Evolutionary conservation across 106 monocot species (phyloP), one percentile per base, ranked within the genome.

Genomic region (Dactylorhiza incarnata): DNA sequence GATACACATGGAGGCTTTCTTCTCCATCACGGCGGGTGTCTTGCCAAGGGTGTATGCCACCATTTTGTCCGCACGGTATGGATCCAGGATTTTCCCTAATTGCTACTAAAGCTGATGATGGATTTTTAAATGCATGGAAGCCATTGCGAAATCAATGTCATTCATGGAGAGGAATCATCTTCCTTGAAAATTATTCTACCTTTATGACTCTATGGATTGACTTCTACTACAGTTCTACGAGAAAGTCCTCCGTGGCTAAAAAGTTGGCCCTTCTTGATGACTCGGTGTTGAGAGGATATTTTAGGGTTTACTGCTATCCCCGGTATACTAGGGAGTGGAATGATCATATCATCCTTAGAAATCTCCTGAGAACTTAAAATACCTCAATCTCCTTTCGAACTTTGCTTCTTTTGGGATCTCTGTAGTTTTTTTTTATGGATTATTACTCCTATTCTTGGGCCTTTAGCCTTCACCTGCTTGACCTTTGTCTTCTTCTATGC

Each of bases 11-110:
- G 85, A 7, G 67, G 63, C 1, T 50, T 55, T 12, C 59, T 71
- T 73, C 10, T 84, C 12, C 79, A 68, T n/a, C 81, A 81, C 9
- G 77, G 77, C 46, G 76, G 81, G n/a, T 74, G 44, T 76, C 13
- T 79, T 9, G 75, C 48, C 11, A 61, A 46, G 59, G 92, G 89
- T 49, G 29, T 95, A 75, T 94, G 93, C 77, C 91, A 91, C 13
- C 85, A 89, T 61, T 93, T 93, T 78, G 77, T 89, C 25, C 90
- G 93, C 63, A 93, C 85, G 74, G 97, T 97, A 69, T 71, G 47
- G 74, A 7, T 54, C 15, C 17, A 2, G 13, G 13, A 65, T 54
- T 48, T 73, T 73, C 13, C 45, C 44, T 48, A 13, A 16, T 24
- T 48, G 9, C 0, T 20, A 0, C 49, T 24, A 72, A 24, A 71